These are phyloP conservation scores for Leccinum rimulosum DNA, from an alignment of 768 basidiomycete species.

Conservation along the genomic window DNA sequence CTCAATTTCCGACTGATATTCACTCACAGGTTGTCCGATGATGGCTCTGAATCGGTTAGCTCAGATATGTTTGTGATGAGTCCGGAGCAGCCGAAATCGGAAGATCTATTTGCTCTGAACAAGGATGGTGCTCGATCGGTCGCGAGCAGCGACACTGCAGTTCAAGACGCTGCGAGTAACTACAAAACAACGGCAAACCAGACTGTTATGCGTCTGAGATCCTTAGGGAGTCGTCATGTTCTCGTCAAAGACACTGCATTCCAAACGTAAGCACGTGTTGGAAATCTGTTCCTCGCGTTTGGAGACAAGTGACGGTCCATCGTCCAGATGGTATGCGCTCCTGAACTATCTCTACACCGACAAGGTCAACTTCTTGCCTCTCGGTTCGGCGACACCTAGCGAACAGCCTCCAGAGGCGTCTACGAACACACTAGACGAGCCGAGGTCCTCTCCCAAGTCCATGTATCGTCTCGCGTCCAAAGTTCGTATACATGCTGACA, in stretches of 20 bases:
- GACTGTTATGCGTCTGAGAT: constrained; percentile 7
- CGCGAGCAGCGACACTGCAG: constrained; percentile 6
- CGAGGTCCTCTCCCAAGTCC: constrained; percentile 41
- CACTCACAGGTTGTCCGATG: constrained; percentile 9
- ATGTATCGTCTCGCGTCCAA: constrained; percentile 44
- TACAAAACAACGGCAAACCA: background rate
- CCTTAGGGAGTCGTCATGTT: constrained; percentile 21
- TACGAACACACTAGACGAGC: constrained; percentile 6
- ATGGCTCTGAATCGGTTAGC: constrained; percentile 12
- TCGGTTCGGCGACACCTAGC: constrained; percentile 16
- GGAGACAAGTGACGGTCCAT: background rate
- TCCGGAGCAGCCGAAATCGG: constrained; percentile 6
- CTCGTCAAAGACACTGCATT: constrained; percentile 18
- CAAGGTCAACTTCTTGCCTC: constrained; percentile 32
- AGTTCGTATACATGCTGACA: constrained; percentile 16
- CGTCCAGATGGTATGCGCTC: constrained; percentile 36
- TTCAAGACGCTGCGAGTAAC: background rate
- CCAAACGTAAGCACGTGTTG: constrained; percentile 19
- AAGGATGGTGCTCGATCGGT: constrained; percentile 2
- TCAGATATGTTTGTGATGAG: constrained; percentile 22
- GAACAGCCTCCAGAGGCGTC: background rate
- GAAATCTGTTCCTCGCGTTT: background rate
- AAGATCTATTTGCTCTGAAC: background rate
- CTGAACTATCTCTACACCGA: constrained; percentile 40
- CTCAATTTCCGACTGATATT: background rate